Base-by-base conservation (phyloP, 495 filamentous ascomycete species). In the Daldinia loculata region DNA sequence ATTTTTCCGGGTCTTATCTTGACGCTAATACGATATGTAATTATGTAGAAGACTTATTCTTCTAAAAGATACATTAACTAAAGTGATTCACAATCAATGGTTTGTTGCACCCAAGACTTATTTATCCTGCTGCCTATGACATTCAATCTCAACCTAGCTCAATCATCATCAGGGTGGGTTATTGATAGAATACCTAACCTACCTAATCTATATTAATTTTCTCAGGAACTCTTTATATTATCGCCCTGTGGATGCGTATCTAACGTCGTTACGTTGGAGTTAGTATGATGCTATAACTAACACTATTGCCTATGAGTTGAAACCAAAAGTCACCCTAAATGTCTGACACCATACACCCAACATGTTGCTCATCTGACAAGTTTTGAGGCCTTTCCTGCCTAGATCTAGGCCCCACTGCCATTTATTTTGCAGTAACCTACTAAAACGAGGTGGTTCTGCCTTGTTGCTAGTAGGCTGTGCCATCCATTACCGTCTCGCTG, bases 291-390 rank as follows among this genome's bases (percentile, higher is more conserved):
- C n/a, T n/a, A n/a, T n/a, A n/a, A n/a, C n/a, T n/a, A n/a, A n/a
- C 24, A 26, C 6, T 48, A 48, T 24, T 12, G 8, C 3, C 43
- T 17, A 48, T 19, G 19, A 48, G 17, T 48, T 24, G 43, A 48
- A 22, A 48, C 19, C 43, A 48, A 48, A 5, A 36, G 17, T n/a
- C 1, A 5, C 15, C 24, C 27, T 30, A 53, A 29, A 30, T 53
- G 14, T 45, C 27, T 57, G 39, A 69, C 59, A 61, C 51, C n/a
- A 22, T 55, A 32, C 17, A 41, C 34, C 56, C 24, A 56, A 30
- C 15, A 29, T 50, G 14, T 51, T 56, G 56, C 58, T 64, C 69
- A 68, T 61, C 60, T 72, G 69, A 67, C 69, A 43, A 6, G 11
- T 56, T 30, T 51, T 27, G 6, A 63, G 36, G 41, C 39, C 29